Base-by-base conservation (phyloP, 371 early-diverging fungal species). In the Apophysomyces elegans region DNA sequence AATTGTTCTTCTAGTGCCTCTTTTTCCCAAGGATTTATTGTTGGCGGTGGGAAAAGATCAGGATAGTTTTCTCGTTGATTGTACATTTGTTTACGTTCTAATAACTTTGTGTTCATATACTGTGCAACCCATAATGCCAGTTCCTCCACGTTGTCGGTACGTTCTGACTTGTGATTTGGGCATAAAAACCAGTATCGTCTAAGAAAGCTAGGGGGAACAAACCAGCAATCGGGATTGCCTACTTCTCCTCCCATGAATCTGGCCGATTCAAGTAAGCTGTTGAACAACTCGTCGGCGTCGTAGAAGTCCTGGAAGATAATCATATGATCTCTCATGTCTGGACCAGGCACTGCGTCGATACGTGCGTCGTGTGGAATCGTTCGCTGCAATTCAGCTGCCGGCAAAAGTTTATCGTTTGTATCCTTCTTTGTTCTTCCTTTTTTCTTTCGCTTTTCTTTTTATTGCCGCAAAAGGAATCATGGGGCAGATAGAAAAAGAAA, bases 291-390 rank as follows among this genome's bases (percentile, higher is more conserved):
- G 54, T 81, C 73, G 0, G 73, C 67, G 44, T 78, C 74, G 58
- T 78, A 78, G 64, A 65, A 78, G 50, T 77, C 78, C 65, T 75
- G 75, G 46, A 75, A 81, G 8, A 78, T n/a, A 47, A 81, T 81
- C 79, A 81, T 75, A 37, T 65, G 70, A 37, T 81, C 78, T 21
- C 81, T 71, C 71, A 81, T 72, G 2, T 63, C 63, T 36, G 81
- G 68, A 5, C 77, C 77, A 16, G 81, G 81, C 13, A 78, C 66
- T 21, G 75, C 56, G 58, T 78, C 81, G 58, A 81, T 78, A 18
- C 81, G 73, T 5, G 73, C 62, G 60, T 81, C 79, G 61, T 81
- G 81, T 43, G 81, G 78, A 14, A 78, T 60, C 13, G 43, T 65
- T 18, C 78, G 77, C 44, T 81, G 79, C 7, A 81, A 58, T 61